These are phyloP conservation scores for Pichia sp. DNA, from an alignment of 1,139 yeast genomes.

Conservation along the genomic window DNA sequence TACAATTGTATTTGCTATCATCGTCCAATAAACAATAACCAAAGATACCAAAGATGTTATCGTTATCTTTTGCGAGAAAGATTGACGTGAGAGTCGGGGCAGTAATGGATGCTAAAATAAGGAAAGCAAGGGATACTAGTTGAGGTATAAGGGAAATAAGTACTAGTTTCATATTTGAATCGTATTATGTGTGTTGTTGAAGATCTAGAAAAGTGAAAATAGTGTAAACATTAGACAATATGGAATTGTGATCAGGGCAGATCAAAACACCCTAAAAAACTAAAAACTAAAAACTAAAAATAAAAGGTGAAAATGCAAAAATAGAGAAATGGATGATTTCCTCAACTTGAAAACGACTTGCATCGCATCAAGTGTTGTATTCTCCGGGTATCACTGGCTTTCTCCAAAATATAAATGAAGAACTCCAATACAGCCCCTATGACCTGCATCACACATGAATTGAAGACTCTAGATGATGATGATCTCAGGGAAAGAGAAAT, in stretches of 20 bases:
- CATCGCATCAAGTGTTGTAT: too few species aligned
- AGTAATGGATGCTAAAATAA: conserved; percentile 42
- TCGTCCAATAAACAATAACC: conserved; percentile 37
- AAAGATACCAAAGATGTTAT: conserved; percentile 31
- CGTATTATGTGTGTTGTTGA: too few species aligned
- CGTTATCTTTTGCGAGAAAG: conserved; percentile 32
- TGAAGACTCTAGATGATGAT: conserved; percentile 6
- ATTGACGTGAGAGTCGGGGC: conserved; percentile 39
- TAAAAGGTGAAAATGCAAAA: too few species aligned
- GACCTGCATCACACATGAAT: background rate
- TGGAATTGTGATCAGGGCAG: too few species aligned
- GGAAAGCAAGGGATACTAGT: conserved; percentile 35
- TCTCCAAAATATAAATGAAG: too few species aligned
- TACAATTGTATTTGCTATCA: background rate
- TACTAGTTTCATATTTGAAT: conserved; percentile 5
- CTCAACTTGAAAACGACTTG: too few species aligned
- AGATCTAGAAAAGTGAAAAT: too few species aligned
- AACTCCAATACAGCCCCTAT: background rate
- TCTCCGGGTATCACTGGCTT: too few species aligned
- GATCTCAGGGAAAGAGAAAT: conserved; percentile 18
- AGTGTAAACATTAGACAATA: too few species aligned
- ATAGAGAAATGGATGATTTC: too few species aligned
- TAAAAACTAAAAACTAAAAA: too few species aligned
- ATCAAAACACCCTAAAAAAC: too few species aligned
- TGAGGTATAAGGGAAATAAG: conserved; percentile 21